Base-by-base conservation (phyloP, 768 basidiomycete genomes). In the Boletus huronensis region DNA sequence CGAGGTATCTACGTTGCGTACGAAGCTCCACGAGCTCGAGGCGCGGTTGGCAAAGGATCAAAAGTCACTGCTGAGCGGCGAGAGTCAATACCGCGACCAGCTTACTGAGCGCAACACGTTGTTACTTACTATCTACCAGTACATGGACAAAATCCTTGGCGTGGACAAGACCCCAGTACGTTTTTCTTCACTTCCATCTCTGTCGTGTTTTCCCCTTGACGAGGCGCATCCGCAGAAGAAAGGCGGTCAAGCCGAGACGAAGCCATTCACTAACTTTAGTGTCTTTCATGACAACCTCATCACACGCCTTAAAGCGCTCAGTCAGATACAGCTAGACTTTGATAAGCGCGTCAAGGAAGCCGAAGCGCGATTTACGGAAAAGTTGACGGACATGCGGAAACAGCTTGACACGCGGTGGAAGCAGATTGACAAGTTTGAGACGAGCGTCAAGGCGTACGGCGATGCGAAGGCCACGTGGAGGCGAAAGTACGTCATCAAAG, bases 281-380 rank as follows among this genome's bases (percentile, higher is more conserved):
- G 87, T 93, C 51, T 97, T 99, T 78, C 91, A 96, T 62, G 94
- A 97, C 71, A 94, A 93, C 62, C 82, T 99, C 23, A 88, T 97
- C 65, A 82, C 85, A 2, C 83, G 95, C 13, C 78, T 99, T 28
- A 93, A 93, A 65, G 78, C 85, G 0, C 81, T 98, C 54, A 88
- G 83, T 50, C 85, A 91, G 59, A 88, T 98, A 34, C 87, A 93
- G 68, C 70, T 81, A 29, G 85, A 93, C 62, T 97, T 96, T 65
- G 94, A 98, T 65, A 88, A 84, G 64, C 82, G 88, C 11, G 78
- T 79, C 58, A 93, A 92, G 70, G 90, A 93, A 19, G 80, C 82
- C 0, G 96, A 98, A 63, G 72, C 72, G 5, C 78, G 79, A 23
- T 91, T 88, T 60, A 70, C 76, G 6, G 93, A 95, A 41, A 87